phyloP scores from a whole-genome alignment of 2,329 filamentous ascomycete species.

The Thelonectria blattea region DNA sequence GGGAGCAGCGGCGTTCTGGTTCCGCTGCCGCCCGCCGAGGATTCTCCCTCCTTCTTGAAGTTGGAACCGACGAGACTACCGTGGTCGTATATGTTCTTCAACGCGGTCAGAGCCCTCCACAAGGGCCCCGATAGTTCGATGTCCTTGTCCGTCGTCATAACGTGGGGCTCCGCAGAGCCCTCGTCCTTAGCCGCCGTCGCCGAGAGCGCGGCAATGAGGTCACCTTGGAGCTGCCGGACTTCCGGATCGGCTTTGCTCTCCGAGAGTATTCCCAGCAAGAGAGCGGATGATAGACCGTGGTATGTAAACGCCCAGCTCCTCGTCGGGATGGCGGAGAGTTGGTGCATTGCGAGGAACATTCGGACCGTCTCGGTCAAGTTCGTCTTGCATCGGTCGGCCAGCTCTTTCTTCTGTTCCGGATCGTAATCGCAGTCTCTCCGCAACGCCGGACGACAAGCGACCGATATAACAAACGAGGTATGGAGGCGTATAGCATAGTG shows the following conservation, averaged over 20 bases:
- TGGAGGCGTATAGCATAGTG: constrained; percentile 70
- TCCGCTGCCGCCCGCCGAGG: constrained; percentile 53
- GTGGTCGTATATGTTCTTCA: constrained; percentile 72
- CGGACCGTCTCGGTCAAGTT: constrained; percentile 70
- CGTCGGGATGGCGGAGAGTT: constrained; percentile 69
- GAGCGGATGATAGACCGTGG: constrained; percentile 68
- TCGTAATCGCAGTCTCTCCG: constrained; percentile 60
- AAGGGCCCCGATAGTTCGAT: constrained; percentile 68
- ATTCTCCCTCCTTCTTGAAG: constrained; percentile 57
- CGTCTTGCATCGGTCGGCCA: constrained; percentile 65
- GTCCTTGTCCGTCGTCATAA: constrained; percentile 62
- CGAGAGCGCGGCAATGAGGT: constrained; percentile 67
- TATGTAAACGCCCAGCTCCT: constrained; percentile 73
- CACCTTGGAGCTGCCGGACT: constrained; percentile 67
- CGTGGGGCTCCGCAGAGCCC: constrained; percentile 58
- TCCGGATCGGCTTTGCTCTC: constrained; percentile 69
- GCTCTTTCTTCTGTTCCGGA: constrained; percentile 56
- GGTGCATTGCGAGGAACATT: constrained; percentile 74
- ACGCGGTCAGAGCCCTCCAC: constrained; percentile 64
- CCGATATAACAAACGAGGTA: constrained; percentile 69
- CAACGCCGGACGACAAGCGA: constrained; percentile 68
- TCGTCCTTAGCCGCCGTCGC: constrained; percentile 68
- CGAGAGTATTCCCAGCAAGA: constrained; percentile 67
- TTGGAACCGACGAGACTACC: constrained; percentile 60
- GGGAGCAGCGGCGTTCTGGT: constrained; percentile 49